Evolutionary conservation across 495 filamentous ascomycete genomes (phyloP).

Genomic region (Glonium stellatum): DNA sequence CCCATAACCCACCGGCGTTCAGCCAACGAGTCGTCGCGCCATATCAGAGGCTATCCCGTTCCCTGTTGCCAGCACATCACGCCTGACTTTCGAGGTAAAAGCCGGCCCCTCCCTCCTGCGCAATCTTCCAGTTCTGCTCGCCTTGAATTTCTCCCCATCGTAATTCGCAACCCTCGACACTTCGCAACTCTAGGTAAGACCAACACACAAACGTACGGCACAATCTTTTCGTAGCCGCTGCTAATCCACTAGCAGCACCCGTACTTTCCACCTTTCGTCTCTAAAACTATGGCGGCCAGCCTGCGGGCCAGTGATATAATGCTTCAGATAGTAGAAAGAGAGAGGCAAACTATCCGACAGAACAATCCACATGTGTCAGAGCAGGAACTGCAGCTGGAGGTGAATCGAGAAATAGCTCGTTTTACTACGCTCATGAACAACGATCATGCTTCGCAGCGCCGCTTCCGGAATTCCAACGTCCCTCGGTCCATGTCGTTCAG

Average conservation of each 20-base stretch:
- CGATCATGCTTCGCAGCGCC: background rate
- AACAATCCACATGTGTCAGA: conserved; percentile 12
- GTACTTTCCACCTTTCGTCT: background rate
- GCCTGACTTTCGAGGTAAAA: conserved; percentile 13
- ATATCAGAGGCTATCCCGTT: background rate
- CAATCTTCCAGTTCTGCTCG: conserved; percentile 17
- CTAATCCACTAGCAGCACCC: conserved; percentile 13
- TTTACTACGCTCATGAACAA: conserved; percentile 4
- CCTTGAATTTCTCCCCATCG: conserved; percentile 12
- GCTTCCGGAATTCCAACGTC: conserved; percentile 1
- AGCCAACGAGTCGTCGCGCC: background rate
- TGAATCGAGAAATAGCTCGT: conserved; percentile 3
- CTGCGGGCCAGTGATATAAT: conserved; percentile 4
- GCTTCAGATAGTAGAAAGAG: conserved; percentile 11
- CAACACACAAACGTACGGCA: background rate
- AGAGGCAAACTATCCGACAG: conserved; percentile 13
- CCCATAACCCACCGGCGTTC: background rate
- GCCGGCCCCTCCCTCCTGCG: conserved; percentile 14
- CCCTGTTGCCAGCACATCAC: conserved; percentile 3
- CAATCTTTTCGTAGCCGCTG: background rate
- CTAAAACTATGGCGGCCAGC: conserved; percentile 9
- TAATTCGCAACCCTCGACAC: conserved; percentile 18
- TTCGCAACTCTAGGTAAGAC: conserved; percentile 7
- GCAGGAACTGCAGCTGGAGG: conserved; percentile 10
- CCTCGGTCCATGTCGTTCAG: conserved; percentile 23